Evolutionary conservation across 306 rosid species (phyloP).

Genomic region (Medicago lupulina): DNA sequence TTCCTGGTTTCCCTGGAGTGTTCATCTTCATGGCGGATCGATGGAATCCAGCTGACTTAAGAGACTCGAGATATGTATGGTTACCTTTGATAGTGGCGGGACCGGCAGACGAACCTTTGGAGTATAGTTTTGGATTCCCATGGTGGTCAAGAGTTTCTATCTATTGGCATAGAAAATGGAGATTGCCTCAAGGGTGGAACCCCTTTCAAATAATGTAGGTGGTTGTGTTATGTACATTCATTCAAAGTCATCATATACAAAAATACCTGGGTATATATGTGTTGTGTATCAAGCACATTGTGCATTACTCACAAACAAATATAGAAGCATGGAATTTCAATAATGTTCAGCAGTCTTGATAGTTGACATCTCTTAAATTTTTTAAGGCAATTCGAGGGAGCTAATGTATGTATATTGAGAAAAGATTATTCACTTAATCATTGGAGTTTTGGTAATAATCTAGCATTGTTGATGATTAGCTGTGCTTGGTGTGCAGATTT

Average conservation of each 20-base stretch:
- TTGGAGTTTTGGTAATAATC: constrained; percentile 45
- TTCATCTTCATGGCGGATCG: constrained; percentile 91
- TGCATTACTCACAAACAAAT: constrained; percentile 27
- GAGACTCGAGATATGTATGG: constrained; percentile 93
- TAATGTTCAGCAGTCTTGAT: constrained; percentile 32
- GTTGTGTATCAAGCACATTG: constrained; percentile 49
- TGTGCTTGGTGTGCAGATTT: constrained; percentile 29
- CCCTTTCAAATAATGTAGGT: constrained; percentile 46
- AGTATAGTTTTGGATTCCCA: constrained; percentile 87
- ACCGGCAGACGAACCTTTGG: constrained; percentile 79
- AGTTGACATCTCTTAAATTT: no score
- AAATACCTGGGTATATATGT: constrained; percentile 42
- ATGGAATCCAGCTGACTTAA: constrained; percentile 93
- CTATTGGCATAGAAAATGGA: constrained; percentile 98
- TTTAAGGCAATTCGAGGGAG: no score
- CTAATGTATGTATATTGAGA: neutral
- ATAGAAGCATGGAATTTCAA: constrained; percentile 35
- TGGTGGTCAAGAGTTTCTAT: constrained; percentile 95
- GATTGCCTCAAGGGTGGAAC: constrained; percentile 73
- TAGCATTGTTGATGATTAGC: constrained; percentile 36
- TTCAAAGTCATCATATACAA: constrained; percentile 45
- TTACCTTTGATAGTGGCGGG: constrained; percentile 94
- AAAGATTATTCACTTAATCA: constrained; percentile 31
- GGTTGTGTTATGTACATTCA: constrained; percentile 39
- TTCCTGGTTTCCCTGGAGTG: constrained; percentile 66